Conservation (phyloP, 176 grass and related monocot genomes). For the Musa beccarii region DNA sequence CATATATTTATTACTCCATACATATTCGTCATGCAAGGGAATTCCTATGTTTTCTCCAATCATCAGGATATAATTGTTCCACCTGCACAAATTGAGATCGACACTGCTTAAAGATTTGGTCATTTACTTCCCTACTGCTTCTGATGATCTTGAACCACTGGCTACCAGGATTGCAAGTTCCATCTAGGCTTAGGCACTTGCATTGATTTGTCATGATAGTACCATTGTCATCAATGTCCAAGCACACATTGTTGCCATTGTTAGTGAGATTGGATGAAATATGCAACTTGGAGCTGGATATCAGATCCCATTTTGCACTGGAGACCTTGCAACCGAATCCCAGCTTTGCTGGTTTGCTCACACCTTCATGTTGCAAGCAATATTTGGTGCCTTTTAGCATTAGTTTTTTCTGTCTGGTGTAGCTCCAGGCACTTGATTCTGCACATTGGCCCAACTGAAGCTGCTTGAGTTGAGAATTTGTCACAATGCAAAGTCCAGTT, state of each 20-base stretch:
- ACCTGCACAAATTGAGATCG: not conserved
- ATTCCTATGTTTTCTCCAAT: not conserved
- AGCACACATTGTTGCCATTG: constrained; percentile 47
- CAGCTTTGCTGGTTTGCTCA: constrained; percentile 33
- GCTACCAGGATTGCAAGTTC: constrained; percentile 57
- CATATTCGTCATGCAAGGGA: not conserved
- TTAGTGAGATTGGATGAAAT: constrained; percentile 48
- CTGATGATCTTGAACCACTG: constrained; percentile 90
- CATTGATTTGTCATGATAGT: constrained; percentile 45
- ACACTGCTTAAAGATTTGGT: constrained; percentile 17
- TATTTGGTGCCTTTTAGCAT: constrained; percentile 40
- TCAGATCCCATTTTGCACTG: constrained; percentile 60
- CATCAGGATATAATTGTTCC: not conserved
- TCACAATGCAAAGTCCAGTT: constrained; percentile 61
- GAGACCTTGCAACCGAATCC: constrained; percentile 41
- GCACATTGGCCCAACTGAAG: constrained; percentile 58
- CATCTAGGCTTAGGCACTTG: constrained; percentile 54
- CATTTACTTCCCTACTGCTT: constrained; percentile 35
- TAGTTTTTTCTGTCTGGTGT: constrained; percentile 42
- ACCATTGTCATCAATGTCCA: constrained; percentile 52
- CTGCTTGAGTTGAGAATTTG: constrained; percentile 27
- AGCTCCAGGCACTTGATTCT: constrained; percentile 61
- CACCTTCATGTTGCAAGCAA: constrained; percentile 44
- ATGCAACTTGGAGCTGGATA: constrained; percentile 73
- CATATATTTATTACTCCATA: not conserved